Percentiles rank a stretch among this genome's conserved stretches.
Conservation (phyloP, 768 basidiomycete genomes). For the Suillus placidus region DNA sequence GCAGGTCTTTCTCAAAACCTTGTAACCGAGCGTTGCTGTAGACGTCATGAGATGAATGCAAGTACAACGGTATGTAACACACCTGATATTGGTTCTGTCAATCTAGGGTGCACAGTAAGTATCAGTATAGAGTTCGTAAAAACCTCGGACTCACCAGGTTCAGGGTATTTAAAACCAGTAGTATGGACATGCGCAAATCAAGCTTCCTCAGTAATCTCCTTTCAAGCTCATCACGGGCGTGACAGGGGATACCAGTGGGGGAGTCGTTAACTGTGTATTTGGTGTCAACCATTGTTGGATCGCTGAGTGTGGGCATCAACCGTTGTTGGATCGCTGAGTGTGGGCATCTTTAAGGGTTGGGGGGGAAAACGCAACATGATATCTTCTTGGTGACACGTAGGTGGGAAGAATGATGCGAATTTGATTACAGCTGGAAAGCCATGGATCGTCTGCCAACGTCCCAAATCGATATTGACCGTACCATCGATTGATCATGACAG, state of each 20-base stretch:
- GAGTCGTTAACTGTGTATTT: not conserved
- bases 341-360: not conserved
- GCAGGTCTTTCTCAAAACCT: constrained; percentile 27
- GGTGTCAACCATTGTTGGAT: not conserved
- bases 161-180: not conserved
- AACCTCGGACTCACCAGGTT: not conserved
- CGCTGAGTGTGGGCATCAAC: not conserved
- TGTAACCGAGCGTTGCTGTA: constrained; percentile 24
- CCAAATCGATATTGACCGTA: not conserved
- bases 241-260: not conserved
- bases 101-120: not conserved
- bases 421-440: not conserved
- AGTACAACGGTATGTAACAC: not conserved
- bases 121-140: not conserved
- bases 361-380: not conserved
- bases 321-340: not conserved
- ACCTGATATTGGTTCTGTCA: not conserved
- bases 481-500: not conserved
- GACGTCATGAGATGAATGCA: not conserved
- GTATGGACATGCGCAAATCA: not conserved
- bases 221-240: not conserved
- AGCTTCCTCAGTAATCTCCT: not conserved
- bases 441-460: not conserved
- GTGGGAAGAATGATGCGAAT: not conserved
- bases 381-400: not conserved